Base-by-base conservation (phyloP, 225 moss, liverwort and hornwort genomes). In the Bryoerythrophyllum caledonicum region DNA sequence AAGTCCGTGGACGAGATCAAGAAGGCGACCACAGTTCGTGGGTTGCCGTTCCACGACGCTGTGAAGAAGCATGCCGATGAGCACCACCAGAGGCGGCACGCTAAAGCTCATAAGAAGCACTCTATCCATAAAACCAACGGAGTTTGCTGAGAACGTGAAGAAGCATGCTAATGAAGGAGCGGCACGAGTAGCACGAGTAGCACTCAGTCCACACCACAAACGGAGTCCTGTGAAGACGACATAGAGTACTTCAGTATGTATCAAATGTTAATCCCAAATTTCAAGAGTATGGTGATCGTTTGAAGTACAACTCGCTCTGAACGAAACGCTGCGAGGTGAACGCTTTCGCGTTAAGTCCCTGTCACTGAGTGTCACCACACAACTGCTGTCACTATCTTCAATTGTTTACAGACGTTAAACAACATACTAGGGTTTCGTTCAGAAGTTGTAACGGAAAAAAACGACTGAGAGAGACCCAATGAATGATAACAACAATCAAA, bases 41-140 rank as follows among this genome's bases (percentile, higher is more conserved):
- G 32, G 0, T 30, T 48, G 15, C 24, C 77, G n/a, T 89, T 89
- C 27, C 70, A 87, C 0, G 40, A 53, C 0, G 25, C 72, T 30
- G 20, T 83, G 19, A 69, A 71, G 3, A n/a, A 65, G 81, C 61
- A 81, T 30, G 60, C 68, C 0, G 38, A 17, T 34, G 49, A 66
- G 1, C 71, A 67, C 13, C 23, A 41, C 1, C 16, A 79, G 13
- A 53, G 21, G 20, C 74, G 66, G 26, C 41, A 52, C 0, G 9
- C 16, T 0, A 79, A 69, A 38, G 11, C 60, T 8, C 83, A 80
- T 78, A 83, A 77, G 76, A 82, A 86, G 56, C 68, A 63, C 30
- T 41, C 80, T 3, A 49, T 67, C 21, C 63, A 49, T 28, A 83
- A 83, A 75, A 81, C 81, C 0, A 78, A 83, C 43, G 86, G 72